Evolutionary conservation across 331 rosid genomes (phyloP).

Genomic region (Quercus lobata): DNA sequence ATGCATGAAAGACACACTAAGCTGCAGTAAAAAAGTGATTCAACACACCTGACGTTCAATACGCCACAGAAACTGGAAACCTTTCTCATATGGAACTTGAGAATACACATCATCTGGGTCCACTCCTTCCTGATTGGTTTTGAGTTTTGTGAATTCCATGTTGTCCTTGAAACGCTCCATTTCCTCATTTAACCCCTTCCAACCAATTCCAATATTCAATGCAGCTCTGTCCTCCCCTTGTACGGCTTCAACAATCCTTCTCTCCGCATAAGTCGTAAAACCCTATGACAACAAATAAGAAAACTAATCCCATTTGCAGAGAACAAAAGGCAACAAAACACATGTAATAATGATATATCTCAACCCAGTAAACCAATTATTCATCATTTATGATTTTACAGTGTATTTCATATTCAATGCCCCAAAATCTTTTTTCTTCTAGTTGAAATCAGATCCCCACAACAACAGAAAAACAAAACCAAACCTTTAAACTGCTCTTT

Average conservation of each 20-base stretch:
- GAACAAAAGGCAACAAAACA: background rate
- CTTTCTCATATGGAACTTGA: constrained; percentile 85
- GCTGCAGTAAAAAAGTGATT: background rate
- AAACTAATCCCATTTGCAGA: constrained; percentile 10
- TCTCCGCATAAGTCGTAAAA: constrained; percentile 86
- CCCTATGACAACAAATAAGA: constrained; percentile 41
- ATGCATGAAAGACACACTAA: background rate
- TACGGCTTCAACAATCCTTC: constrained; percentile 90
- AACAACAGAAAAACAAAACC: background rate
- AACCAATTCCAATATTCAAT: constrained; percentile 77
- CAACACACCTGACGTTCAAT: constrained; percentile 77
- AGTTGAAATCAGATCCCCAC: background rate
- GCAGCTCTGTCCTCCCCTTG: constrained; percentile 84
- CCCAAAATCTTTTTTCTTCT: background rate
- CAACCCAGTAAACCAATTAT: background rate
- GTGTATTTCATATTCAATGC: background rate
- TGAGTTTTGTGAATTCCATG: constrained; percentile 85
- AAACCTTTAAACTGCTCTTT: background rate
- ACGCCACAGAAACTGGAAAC: constrained; percentile 93
- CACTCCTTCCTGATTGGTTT: constrained; percentile 78
- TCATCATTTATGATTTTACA: background rate
- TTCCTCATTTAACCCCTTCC: constrained; percentile 70
- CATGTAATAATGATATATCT: background rate
- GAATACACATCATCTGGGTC: constrained; percentile 90
- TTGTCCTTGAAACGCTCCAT: constrained; percentile 88